phyloP scores from a whole-genome alignment of 1,284 basidiomycete species.

The Thelephora terrestris region DNA sequence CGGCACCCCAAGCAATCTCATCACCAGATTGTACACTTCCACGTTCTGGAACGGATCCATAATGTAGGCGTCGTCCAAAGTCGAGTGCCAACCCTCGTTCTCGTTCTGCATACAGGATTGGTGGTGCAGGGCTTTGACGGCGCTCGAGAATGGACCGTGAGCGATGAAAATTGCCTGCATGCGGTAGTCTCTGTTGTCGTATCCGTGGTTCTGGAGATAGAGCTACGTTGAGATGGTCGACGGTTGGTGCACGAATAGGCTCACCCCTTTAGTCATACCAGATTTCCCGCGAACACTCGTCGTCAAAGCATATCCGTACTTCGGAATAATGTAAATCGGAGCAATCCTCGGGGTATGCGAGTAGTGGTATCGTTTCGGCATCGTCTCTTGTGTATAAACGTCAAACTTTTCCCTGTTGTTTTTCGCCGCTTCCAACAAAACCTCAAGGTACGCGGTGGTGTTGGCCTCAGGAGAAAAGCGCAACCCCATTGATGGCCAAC shows the following conservation, averaged over 20 bases:
- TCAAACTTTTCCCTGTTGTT: constrained; percentile 53
- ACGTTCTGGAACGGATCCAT: constrained; percentile 78
- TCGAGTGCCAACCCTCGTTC: constrained; percentile 57
- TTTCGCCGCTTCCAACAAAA: constrained; percentile 41
- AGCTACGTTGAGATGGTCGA: not conserved
- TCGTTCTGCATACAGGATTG: constrained; percentile 15
- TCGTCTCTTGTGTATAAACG: constrained; percentile 72
- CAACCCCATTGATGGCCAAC: constrained; percentile 81
- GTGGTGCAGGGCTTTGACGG: constrained; percentile 47
- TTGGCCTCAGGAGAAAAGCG: constrained; percentile 60
- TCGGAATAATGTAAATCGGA: constrained; percentile 78
- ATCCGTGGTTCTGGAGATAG: constrained; percentile 60
- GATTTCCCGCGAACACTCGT: constrained; percentile 50
- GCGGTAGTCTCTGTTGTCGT: constrained; percentile 63
- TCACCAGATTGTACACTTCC: constrained; percentile 76
- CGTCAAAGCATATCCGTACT: constrained; percentile 66
- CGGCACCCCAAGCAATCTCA: constrained; percentile 63
- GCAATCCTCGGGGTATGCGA: constrained; percentile 64
- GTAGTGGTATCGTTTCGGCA: constrained; percentile 78
- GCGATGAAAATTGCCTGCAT: constrained; percentile 91
- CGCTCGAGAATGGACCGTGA: constrained; percentile 73
- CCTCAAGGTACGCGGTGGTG: constrained; percentile 40
- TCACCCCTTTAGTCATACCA: constrained; percentile 66
- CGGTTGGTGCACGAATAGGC: constrained; percentile 19
- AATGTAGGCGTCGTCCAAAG: constrained; percentile 52